phyloP scores from a whole-genome alignment of 2,329 filamentous ascomycete genomes.

The Colletotrichum tropicale region DNA sequence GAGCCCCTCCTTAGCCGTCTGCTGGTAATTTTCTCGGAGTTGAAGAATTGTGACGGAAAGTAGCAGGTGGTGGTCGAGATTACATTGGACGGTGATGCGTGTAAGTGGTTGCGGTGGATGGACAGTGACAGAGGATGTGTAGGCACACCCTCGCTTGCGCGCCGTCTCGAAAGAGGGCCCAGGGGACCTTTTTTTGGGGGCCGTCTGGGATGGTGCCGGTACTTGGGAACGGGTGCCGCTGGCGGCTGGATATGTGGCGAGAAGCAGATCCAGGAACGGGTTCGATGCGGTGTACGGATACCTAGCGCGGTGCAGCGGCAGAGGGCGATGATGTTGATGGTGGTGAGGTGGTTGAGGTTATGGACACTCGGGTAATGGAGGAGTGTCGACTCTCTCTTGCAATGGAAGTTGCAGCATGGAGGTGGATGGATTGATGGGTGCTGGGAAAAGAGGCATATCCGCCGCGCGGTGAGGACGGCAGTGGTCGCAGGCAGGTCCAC shows the following conservation, averaged over 20 bases:
- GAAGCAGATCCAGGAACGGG: constrained; percentile 2
- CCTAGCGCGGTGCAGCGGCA: not conserved
- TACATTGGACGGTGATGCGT: not conserved
- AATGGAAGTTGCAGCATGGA: too few relatives aligned
- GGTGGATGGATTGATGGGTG: not conserved
- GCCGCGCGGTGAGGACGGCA: not conserved
- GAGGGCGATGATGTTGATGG: not conserved
- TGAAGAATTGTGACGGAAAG: not conserved
- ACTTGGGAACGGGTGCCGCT: not conserved
- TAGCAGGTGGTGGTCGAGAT: not conserved
- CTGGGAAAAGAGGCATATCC: not conserved
- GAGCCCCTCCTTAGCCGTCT: not conserved
- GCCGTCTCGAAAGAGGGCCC: not conserved
- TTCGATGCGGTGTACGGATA: not conserved
- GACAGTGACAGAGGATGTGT: not conserved
- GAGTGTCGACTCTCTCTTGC: too few relatives aligned
- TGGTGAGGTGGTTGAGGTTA: not conserved
- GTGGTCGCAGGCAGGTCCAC: not conserved
- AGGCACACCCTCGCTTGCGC: not conserved
- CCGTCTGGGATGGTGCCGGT: constrained; percentile 7
- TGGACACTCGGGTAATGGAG: not conserved
- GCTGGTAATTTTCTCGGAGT: not conserved
- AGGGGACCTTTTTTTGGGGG: not conserved
- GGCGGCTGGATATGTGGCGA: constrained; percentile 1
- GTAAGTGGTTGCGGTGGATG: constrained; percentile 3